A percentile compares a stretch with the other conserved stretches of the same genome.
Evolutionary conservation across 2,329 filamentous ascomycete genomes (phyloP).

Genomic region (Xylariaceae sp.): DNA sequence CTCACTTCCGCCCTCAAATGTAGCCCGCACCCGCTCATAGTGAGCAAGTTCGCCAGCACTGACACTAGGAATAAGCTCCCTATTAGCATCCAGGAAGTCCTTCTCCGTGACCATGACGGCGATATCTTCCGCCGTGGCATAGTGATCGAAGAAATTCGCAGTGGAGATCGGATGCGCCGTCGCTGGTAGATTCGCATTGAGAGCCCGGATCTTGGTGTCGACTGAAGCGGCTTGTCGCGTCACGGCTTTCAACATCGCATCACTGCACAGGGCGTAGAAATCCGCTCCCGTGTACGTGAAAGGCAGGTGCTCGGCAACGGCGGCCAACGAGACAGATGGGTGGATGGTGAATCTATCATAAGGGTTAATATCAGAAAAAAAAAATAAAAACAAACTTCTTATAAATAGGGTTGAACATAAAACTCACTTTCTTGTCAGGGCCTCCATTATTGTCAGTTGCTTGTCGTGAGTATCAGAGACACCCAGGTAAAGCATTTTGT

Average conservation of each 20-base stretch:
- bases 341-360: conserved; percentile 72
- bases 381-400: too few species aligned
- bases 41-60: conserved; percentile 87
- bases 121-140: conserved; percentile 74
- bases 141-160: conserved; percentile 93
- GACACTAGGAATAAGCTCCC: conserved; percentile 87
- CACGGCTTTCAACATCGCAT: conserved; percentile 98
- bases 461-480: conserved; percentile 96
- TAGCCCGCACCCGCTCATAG: conserved; percentile 75
- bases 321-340: conserved; percentile 67
- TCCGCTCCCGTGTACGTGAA: conserved; percentile 98
- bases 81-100: conserved; percentile 77
- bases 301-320: conserved; percentile 71
- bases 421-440: conserved; percentile 83
- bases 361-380: conserved; percentile 7
- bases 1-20: conserved; percentile 65
- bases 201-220: conserved; percentile 70
- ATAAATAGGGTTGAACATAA: too few species aligned
- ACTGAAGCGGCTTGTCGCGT: conserved; percentile 81
- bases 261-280: conserved; percentile 93
- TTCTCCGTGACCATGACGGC: conserved; percentile 82
- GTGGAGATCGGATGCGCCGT: conserved; percentile 59
- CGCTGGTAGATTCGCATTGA: conserved; percentile 50
- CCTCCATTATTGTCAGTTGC: conserved; percentile 89
- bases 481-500: conserved; percentile 97